Evolutionary conservation across 2,329 filamentous ascomycete species (phyloP), one percentile per base, ranked within the genome.

Genomic region (Alternaria ethzedia): DNA sequence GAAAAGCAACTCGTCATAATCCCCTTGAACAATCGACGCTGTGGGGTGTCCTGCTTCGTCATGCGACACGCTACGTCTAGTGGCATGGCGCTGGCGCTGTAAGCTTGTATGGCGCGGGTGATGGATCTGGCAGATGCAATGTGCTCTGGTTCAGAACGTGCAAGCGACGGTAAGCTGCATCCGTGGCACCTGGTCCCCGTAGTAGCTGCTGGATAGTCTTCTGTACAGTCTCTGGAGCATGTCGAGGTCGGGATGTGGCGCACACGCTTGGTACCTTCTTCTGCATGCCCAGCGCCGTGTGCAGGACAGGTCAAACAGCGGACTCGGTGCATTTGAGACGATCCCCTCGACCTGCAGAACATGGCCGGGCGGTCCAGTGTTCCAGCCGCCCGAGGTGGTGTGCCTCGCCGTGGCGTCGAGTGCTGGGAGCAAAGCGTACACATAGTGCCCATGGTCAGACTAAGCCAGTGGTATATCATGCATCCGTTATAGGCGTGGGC

Each of bases 361-460:
- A 57, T 64, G 58, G 57, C 68, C 67, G 65, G 50, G 61, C 61
- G 63, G 58, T 50, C 55, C 51, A 63, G 57, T 59, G 44, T 67
- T 69, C 66, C 68, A 67, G 67, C 65, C 58, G 68, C 66, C 65
- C 68, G 66, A 54, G 63, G 54, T 66, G 65, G 60, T 69, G 70
- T 70, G 64, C 66, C 63, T 68, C 32, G 46, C 36, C 51, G 71
- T 72, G 72, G 71, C 71, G 69, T 73, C 67, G 68, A 72, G 67
- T 73, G 64, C 67, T 62, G 61, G 55, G 58, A 49, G 55, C 63
- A 60, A 63, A 57, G 61, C 54, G 60, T 45, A 60, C 59, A 61
- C 65, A 69, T 72, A 64, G 63, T 74, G 70, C 67, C 36, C 62
- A 65, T 67, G 55, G 70, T 65, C 59, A 64, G 70, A 70, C 65